These are phyloP conservation scores for Aristolochia fimbriata DNA, from an alignment of 164 flowering plant species.

Conservation along the genomic window DNA sequence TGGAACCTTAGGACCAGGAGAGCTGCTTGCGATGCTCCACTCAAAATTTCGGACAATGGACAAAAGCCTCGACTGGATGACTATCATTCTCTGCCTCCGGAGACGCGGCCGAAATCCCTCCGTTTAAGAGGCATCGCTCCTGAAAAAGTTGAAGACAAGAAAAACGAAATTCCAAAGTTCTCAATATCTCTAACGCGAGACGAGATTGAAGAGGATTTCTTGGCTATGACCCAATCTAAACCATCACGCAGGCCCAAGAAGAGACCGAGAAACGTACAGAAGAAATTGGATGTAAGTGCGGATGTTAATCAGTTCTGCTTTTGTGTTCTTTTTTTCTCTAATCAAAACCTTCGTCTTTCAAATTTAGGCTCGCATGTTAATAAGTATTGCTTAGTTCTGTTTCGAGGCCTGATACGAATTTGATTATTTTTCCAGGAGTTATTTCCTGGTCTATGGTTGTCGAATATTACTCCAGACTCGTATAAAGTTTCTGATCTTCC, in stretches of 20 bases:
- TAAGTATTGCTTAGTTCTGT: neutral
- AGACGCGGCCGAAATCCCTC: slow-evolving; percentile 1
- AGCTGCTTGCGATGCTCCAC: slow-evolving; percentile 31
- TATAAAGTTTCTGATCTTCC: neutral
- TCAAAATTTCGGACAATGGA: slow-evolving; percentile 1
- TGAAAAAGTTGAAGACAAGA: neutral
- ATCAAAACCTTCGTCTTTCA: neutral
- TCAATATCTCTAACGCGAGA: slow-evolving; percentile 21
- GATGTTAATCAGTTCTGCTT: too few species aligned
- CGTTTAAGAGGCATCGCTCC: slow-evolving; percentile 1
- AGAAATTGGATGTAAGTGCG: slow-evolving; percentile 38
- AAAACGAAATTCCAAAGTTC: slow-evolving; percentile 3
- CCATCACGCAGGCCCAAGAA: slow-evolving; percentile 57
- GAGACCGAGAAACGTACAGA: slow-evolving; percentile 33
- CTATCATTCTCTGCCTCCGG: neutral
- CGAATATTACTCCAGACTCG: neutral
- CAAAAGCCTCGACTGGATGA: neutral
- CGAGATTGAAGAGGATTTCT: slow-evolving; percentile 64
- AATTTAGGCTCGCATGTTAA: neutral
- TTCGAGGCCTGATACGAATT: neutral
- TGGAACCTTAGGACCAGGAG: slow-evolving; percentile 14
- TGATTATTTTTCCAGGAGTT: neutral
- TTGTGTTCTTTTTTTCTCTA: too few species aligned
- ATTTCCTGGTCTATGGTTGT: slow-evolving; percentile 4
- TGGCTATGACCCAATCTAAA: slow-evolving; percentile 28